Evolutionary conservation across 1,139 yeast species (phyloP).

Genomic region (Suhomyces choctaworum): DNA sequence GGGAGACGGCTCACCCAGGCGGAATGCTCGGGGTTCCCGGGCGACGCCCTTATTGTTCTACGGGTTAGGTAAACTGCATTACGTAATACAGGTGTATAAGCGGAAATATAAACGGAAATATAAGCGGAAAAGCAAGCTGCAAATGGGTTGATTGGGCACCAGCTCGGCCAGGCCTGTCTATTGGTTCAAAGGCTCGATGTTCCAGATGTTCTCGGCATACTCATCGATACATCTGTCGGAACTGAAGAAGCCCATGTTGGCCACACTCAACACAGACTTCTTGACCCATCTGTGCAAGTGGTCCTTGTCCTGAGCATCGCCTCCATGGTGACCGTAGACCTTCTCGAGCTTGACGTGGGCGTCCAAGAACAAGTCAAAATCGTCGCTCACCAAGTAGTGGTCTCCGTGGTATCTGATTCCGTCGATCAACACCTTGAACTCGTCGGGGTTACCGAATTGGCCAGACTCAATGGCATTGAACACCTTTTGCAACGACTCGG

Average conservation of each 20-base stretch:
- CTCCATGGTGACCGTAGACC: constrained; percentile 57
- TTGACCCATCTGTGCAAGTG: constrained; percentile 70
- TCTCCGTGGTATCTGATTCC: constrained; percentile 75
- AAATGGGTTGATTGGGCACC: no score
- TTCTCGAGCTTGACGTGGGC: constrained; percentile 77
- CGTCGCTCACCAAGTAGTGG: constrained; percentile 83
- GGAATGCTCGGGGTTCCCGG: no score
- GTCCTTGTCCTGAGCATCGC: constrained; percentile 47
- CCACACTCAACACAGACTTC: constrained; percentile 76
- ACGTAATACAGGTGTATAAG: no score
- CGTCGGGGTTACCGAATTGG: constrained; percentile 67
- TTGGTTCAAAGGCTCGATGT: constrained; percentile 66
- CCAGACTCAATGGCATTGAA: constrained; percentile 71
- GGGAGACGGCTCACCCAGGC: no score
- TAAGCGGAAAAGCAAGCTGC: no score
- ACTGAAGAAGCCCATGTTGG: constrained; percentile 91
- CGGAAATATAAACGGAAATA: no score
- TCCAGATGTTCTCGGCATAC: constrained; percentile 92
- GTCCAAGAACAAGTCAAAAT: constrained; percentile 81
- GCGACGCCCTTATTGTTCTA: no score
- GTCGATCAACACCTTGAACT: constrained; percentile 68
- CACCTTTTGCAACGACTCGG: constrained; percentile 60
- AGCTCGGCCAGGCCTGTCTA: no score
- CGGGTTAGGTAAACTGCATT: no score
- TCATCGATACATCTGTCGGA: constrained; percentile 91